Base-by-base conservation (phyloP, 768 basidiomycete genomes). In the Phylloporus sp. region DNA sequence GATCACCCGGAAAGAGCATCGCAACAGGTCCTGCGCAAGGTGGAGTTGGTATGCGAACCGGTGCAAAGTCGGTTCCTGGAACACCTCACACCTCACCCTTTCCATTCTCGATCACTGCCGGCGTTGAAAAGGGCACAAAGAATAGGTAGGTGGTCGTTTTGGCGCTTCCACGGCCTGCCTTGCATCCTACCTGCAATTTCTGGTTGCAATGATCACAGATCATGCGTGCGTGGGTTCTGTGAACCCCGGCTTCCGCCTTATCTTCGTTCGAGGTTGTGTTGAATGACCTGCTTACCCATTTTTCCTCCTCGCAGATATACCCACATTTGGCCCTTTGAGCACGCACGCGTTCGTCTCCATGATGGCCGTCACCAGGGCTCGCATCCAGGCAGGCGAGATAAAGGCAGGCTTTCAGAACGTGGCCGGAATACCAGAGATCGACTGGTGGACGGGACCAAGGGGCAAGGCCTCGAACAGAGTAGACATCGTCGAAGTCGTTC, bases 301-400 rank as follows among this genome's bases (percentile, higher is more conserved):
- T 45, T 7, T 24, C 35, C 27, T n/a, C 12, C 20, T 13, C 24
- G 16, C 56, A 93, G 92, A 55, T 98, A 97, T 72, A 86, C 88
- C 53, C 88, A 98, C 66, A 97, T 98, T 51, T 98, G 94, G 91
- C 95, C 95, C 0, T 97, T 94, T 57, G 94, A 95, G 64, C 92
- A 95, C 62, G 88, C 95, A 20, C 85, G 95, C 34, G 94, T 97
- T 5, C 79, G 86, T 42, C 74, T 97, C 9, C 69, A 69, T 22
- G 69, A 69, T 39, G 54, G 47, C 73, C 77, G 53, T 62, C 65
- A 54, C 59, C 66, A 57, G 40, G 68, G 67, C 22, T 70, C 64
- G 16, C 64, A 68, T 47, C 46, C 24, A 2, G 56, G 61, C 27
- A 70, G 53, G 49, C 59, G 63, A 22, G 54, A 54, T 24, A 65